Percentiles rank a stretch among this genome's conserved stretches.
Evolutionary conservation across 1,139 yeast genomes (phyloP).

Genomic region (Zygosaccharomyces sapae): DNA sequence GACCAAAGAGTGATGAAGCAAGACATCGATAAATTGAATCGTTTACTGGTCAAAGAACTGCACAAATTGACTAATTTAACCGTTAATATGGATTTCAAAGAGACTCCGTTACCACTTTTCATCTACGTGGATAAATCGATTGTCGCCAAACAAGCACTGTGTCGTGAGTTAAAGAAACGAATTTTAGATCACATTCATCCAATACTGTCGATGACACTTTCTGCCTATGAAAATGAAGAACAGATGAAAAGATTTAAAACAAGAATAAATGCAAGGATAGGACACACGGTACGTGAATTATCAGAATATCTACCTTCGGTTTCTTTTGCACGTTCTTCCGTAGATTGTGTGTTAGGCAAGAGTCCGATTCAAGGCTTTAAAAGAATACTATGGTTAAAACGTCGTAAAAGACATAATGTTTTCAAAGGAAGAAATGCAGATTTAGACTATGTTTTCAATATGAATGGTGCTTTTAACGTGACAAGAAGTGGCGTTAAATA

Average conservation of each 20-base stretch:
- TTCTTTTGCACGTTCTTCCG: constrained; percentile 20
- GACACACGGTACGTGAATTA: constrained; percentile 16
- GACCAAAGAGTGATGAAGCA: constrained; percentile 25
- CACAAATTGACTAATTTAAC: constrained; percentile 23
- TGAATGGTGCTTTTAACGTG: constrained; percentile 18
- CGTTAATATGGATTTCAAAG: constrained; percentile 21
- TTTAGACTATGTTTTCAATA: constrained; percentile 24
- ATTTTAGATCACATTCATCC: constrained; percentile 25
- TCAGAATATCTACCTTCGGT: constrained; percentile 25
- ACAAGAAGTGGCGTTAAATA: constrained; percentile 29
- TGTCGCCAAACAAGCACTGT: constrained; percentile 18
- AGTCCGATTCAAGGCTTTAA: constrained; percentile 33
- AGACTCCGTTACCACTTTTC: constrained; percentile 22
- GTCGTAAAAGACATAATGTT: constrained; percentile 21
- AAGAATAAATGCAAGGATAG: constrained; percentile 16
- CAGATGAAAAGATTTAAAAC: constrained; percentile 20
- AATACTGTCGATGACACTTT: constrained; percentile 21
- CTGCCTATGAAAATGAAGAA: constrained; percentile 18
- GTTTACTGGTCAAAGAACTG: constrained; percentile 24
- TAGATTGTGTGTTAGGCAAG: constrained; percentile 26
- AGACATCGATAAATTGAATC: constrained; percentile 22
- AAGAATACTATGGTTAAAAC: constrained; percentile 33
- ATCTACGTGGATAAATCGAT: constrained; percentile 26
- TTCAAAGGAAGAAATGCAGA: constrained; percentile 27
- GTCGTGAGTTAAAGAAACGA: constrained; percentile 18